Base-by-base conservation (phyloP, 148 eudicot species). In the Vaccinium corymbosum region DNA sequence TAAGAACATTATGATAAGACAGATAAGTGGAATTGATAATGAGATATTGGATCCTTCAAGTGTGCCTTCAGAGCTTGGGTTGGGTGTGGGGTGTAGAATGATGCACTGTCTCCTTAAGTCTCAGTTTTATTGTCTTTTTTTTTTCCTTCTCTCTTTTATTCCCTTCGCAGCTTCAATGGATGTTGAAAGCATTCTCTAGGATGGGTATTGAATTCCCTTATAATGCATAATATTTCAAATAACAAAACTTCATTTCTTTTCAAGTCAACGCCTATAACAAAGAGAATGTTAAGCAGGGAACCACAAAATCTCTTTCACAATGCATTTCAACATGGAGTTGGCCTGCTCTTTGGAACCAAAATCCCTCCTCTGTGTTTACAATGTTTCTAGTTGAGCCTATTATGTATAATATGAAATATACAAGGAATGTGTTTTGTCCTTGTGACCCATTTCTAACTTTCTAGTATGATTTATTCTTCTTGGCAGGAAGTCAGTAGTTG, bases 271-370 rank as follows among this genome's bases (percentile, higher is more conserved):
- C 72, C 35, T 38, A 66, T 27, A 66, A 66, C 12, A 66, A 66
- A 38, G 93, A 89, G 35, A 90, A 83, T 78, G 87, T 93, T 84
- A 90, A 88, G 89, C 90, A 91, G 98, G 98, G 91, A 91, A 83
- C 17, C 17, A 27, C 38, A 27, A 66, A 12, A 66, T 66, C 75
- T 32, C 49, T 70, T 70, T 56, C 62, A 70, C 22, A 81, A 50
- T 50, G 32, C 77, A 49, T 70, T 70, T 52, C 38, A 51, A 27
- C 16, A 0, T 29, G 50, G 52, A 20, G 42, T 61, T 25, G 42
- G 53, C 27, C 38, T 7, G 1, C 35, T 62, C 52, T 22, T 1
- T 27, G 70, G 70, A 64, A 22, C 35, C 20, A 11, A 52, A 52
- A 52, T 52, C 11, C 10, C 56, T 52, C 56, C 56, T 52, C 14